Base-by-base conservation (phyloP, 2,329 filamentous ascomycete genomes). In the Colletotrichum sp. region DNA sequence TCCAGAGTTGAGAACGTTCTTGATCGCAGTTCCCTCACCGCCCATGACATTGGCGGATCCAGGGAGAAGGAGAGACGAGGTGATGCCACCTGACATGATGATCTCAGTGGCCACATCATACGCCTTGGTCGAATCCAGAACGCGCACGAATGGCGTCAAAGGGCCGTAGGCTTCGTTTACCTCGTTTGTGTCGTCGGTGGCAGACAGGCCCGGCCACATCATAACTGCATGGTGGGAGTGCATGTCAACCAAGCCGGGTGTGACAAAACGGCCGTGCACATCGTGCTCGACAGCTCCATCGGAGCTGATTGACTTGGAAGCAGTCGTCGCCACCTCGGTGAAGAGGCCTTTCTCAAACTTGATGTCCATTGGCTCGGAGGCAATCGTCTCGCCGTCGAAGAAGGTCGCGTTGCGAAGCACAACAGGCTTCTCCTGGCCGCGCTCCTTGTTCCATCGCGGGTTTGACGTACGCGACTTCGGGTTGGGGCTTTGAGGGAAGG, bases 211-310 rank as follows among this genome's bases (percentile, higher is more conserved):
- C 1, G 86, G 87, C 84, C 84, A 87, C 21, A 79, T 43, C 10
- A 75, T 72, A 3, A 82, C 63, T 26, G 84, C 79, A 75, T 86
- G 85, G 78, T 88, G 87, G 4, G 86, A 87, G 78, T 88, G 87
- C 83, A 88, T 85, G 76, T 88, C 87, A 3, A 88, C 83, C 6
- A 88, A 78, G 2, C 87, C 87, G 1, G 86, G 86, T 1, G 86
- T 88, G 30, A 88, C 84, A 76, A 83, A 84, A 65, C 82, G 82
- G 7, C 86, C 85, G 34, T 80, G 77, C 39, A 87, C 70, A 55
- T 86, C 75, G 36, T 81, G 78, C 24, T 82, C 81, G 39, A 77
- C 59, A 13, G 73, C 78, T n/a, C 74, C 75, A 4, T 67, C 52
- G 6, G 68, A 69, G 36, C 48, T 69, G 60, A 52, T 70, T 3